These are phyloP conservation scores for Pezicula neosporulosa DNA, from an alignment of 2,329 filamentous ascomycete species.

Conservation along the genomic window DNA sequence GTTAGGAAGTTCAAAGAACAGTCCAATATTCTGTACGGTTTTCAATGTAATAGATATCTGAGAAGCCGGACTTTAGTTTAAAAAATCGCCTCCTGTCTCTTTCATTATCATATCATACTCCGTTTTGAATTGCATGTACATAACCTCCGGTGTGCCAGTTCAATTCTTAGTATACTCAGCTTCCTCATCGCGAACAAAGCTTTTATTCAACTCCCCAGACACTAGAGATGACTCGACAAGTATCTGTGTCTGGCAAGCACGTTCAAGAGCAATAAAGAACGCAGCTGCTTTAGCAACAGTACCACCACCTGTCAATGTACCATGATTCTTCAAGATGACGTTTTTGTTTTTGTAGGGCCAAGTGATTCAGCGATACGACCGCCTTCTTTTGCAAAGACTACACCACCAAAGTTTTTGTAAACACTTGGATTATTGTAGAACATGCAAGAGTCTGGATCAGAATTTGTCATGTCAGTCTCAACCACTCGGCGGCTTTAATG, in stretches of 20 bases:
- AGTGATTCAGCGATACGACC: conserved; percentile 36
- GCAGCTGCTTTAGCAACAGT: conserved; percentile 38
- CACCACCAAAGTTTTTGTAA: conserved; percentile 42
- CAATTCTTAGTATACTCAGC: conserved; percentile 40
- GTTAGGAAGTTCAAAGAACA: background rate
- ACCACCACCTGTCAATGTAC: conserved; percentile 36
- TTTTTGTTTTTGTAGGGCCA: conserved; percentile 34
- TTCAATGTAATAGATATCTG: background rate
- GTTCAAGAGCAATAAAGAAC: conserved; percentile 38
- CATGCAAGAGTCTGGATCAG: conserved; percentile 23
- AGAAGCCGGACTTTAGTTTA: conserved; percentile 11
- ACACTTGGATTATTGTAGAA: conserved; percentile 29
- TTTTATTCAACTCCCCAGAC: conserved; percentile 9
- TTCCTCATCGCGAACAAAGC: conserved; percentile 91
- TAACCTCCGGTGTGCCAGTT: conserved; percentile 12
- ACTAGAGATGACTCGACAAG: background rate
- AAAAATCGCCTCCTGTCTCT: conserved; percentile 29
- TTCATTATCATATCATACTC: conserved; percentile 29
- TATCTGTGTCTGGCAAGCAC: conserved; percentile 36
- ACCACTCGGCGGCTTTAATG: background rate
- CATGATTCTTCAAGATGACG: conserved; percentile 39
- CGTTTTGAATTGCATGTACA: conserved; percentile 33
- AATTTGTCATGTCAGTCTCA: conserved; percentile 12
- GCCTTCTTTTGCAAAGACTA: conserved; percentile 42
- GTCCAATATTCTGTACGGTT: background rate